A percentile compares a stretch with the other conserved stretches of the same genome.
These are phyloP conservation scores for Cicer cuneatum DNA, from an alignment of 306 rosid genomes.

Conservation along the genomic window DNA sequence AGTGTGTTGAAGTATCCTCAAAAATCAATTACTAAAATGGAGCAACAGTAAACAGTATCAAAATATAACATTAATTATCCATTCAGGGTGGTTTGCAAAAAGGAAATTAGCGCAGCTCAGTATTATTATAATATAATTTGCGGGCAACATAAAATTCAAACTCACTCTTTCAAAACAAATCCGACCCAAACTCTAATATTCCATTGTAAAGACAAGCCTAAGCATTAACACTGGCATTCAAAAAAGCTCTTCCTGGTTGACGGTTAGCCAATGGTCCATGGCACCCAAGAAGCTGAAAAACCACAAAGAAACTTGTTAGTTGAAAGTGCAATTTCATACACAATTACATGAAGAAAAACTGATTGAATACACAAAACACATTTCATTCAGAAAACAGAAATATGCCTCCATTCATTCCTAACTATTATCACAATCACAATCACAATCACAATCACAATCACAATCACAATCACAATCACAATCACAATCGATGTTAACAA, in stretches of 20 bases:
- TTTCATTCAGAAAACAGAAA: not conserved
- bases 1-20: not conserved
- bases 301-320: not conserved
- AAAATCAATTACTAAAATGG: not conserved
- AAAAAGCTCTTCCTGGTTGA: constrained; percentile 3
- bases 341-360: not conserved
- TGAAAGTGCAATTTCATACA: not conserved
- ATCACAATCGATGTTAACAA: not conserved
- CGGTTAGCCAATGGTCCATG: constrained; percentile 19
- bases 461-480: too few relatives aligned
- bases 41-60: not conserved
- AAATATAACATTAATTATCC: not conserved
- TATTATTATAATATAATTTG: not conserved
- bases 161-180: not conserved
- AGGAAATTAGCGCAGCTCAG: not conserved
- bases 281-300: constrained; percentile 16
- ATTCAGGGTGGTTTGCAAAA: not conserved
- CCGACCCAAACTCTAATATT: not conserved
- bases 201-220: not conserved
- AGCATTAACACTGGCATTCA: constrained; percentile 2
- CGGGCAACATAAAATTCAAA: not conserved
- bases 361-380: not conserved
- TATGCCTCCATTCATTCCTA: not conserved
- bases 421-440: not conserved
- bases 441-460: too few relatives aligned